Base-by-base conservation (phyloP, 176 grass and related monocot genomes). In the Avena eriantha region DNA sequence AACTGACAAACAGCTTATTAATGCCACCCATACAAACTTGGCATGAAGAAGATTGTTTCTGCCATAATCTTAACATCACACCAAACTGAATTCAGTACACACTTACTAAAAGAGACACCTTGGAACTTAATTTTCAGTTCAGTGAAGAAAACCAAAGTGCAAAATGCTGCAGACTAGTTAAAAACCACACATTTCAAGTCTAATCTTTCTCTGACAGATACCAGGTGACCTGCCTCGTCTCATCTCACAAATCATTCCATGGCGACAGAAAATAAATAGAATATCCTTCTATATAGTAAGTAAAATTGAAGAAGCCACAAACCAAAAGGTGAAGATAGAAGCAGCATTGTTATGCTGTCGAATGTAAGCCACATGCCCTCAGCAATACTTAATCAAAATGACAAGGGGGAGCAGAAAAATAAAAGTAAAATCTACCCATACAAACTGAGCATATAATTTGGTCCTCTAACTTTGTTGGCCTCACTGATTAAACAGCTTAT, bases 281-380 rank as follows among this genome's bases (percentile, higher is more conserved):
- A 46, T 5, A 48, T 24, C 41, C 21, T 24, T 0, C 23, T 3
- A 51, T 35, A 0, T 29, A 29, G 29, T 21, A 69, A 65, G 43
- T 24, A 35, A 19, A 34, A 70, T 35, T 35, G 29, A 54, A 73
- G 43, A 73, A 34, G 18, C 31, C 2, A 39, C 4, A 29, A 15
- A 73, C 93, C 96, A 88, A 78, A 84, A 86, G 5, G 8, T 31
- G 23, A 76, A 66, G 11, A 56, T 18, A 85, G 69, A 87, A 39
- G 64, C 43, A 45, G 10, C 49, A 81, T 41, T 22, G 8, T 61
- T 77, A 48, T 39, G 29, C 35, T 77, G 43, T 67, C 21, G 17
- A 46, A 26, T 65, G 56, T 36, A 46, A 78, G 21, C 13, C 35
- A 78, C 14, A 78, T 14, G 43, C 51, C 3, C 4, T 51, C 19